Evolutionary conservation across 2,329 filamentous ascomycete genomes (phyloP).

Genomic region (Clonostachys chloroleuca): DNA sequence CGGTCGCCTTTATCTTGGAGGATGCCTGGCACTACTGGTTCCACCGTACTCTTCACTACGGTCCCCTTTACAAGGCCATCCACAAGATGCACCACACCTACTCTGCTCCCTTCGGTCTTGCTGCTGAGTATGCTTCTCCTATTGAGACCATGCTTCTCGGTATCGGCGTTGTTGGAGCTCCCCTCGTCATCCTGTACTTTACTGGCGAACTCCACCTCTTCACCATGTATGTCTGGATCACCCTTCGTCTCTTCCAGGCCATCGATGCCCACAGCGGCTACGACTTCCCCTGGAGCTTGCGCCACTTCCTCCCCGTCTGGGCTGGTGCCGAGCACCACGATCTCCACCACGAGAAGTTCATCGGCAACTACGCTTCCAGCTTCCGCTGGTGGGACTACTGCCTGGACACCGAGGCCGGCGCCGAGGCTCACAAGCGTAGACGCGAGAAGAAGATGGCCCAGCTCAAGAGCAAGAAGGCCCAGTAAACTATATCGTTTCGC

Average conservation of each 20-base stretch:
- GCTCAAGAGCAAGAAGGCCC: conserved; percentile 57
- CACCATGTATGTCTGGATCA: conserved; percentile 98
- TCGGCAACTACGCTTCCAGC: conserved; percentile 95
- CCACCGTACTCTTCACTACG: conserved; percentile 90
- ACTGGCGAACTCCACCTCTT: conserved; percentile 88
- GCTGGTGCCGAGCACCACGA: conserved; percentile 96
- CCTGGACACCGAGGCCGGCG: conserved; percentile 88
- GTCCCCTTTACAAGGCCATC: conserved; percentile 89
- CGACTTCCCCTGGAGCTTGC: conserved; percentile 96
- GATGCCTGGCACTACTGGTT: conserved; percentile 99
- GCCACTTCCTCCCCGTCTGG: conserved; percentile 97
- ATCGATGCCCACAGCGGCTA: conserved; percentile 98
- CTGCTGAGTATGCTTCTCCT: conserved; percentile 95
- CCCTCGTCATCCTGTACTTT: conserved; percentile 77
- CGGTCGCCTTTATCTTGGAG: conserved; percentile 91
- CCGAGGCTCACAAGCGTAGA: conserved; percentile 79
- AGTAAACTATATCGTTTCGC: conserved; percentile 35
- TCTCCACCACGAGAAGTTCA: conserved; percentile 95
- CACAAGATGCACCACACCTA: conserved; percentile 99
- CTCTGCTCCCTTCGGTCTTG: conserved; percentile 92
- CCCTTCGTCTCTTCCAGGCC: conserved; percentile 89
- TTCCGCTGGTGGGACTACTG: conserved; percentile 99
- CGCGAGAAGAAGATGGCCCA: conserved; percentile 70
- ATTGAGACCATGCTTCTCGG: conserved; percentile 96
- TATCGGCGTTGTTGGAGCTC: conserved; percentile 76